Conservation (phyloP, 192 early-diverging fungal species). For the Podila epicladia region DNA sequence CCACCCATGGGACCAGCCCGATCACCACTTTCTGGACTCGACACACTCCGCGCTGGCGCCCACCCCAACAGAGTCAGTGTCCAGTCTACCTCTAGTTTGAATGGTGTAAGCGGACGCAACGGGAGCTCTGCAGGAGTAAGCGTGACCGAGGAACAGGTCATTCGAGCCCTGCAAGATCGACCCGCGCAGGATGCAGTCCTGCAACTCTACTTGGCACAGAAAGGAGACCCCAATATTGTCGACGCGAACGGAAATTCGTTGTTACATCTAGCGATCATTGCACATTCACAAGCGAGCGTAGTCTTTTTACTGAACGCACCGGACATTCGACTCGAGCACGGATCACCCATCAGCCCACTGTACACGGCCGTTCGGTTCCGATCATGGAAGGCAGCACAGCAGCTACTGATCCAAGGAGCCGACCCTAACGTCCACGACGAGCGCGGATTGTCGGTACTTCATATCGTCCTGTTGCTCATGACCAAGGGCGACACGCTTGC, state of each 20-base stretch:
- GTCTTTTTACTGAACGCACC: slow-evolving; percentile 44
- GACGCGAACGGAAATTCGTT: slow-evolving; percentile 41
- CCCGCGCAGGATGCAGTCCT: slow-evolving; percentile 38
- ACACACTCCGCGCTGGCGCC: slow-evolving; percentile 11
- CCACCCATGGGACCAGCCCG: slow-evolving; percentile 24
- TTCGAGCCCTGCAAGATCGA: slow-evolving; percentile 29
- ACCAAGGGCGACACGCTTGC: slow-evolving; percentile 46
- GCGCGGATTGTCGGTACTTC: slow-evolving; percentile 35
- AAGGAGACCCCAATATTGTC: slow-evolving; percentile 46
- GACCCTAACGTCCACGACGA: slow-evolving; percentile 49
- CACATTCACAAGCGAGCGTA: slow-evolving; percentile 39
- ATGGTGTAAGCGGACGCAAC: not conserved
- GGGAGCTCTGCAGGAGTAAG: not conserved
- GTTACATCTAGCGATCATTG: slow-evolving; percentile 45
- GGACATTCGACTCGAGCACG: slow-evolving; percentile 42
- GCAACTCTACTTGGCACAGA: slow-evolving; percentile 31
- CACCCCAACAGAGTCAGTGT: slow-evolving; percentile 38
- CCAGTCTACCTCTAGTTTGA: slow-evolving; percentile 22
- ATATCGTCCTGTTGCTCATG: slow-evolving; percentile 42
- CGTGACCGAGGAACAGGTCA: slow-evolving; percentile 40
- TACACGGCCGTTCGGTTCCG: slow-evolving; percentile 45
- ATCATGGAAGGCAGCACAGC: slow-evolving; percentile 49
- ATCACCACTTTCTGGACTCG: slow-evolving; percentile 31
- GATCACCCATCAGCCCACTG: slow-evolving; percentile 47
- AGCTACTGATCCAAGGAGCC: slow-evolving; percentile 41